These are phyloP conservation scores for Triangularia setosa DNA, from an alignment of 2,329 filamentous ascomycete genomes.

Conservation along the genomic window DNA sequence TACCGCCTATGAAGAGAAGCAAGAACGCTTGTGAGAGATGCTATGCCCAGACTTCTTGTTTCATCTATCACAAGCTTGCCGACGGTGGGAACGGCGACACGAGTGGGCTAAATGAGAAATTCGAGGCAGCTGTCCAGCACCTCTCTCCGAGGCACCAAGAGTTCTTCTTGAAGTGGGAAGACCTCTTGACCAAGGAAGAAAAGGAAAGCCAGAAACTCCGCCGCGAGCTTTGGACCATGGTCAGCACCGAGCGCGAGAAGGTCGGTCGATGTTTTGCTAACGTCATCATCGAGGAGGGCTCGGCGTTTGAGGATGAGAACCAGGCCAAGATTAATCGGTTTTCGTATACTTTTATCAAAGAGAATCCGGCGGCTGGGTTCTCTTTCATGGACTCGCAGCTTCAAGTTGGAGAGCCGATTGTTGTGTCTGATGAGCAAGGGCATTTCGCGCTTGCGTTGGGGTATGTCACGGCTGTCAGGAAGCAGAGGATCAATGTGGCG, in stretches of 20 bases:
- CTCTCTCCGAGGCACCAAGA: constrained; percentile 69
- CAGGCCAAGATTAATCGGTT: constrained; percentile 87
- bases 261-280: constrained; percentile 86
- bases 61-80: constrained; percentile 86
- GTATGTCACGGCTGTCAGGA: constrained; percentile 75
- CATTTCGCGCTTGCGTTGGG: constrained; percentile 94
- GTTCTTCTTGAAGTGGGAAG: constrained; percentile 95
- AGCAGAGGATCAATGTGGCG: constrained; percentile 74
- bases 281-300: constrained; percentile 76
- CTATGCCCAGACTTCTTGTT: constrained; percentile 87
- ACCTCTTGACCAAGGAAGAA: constrained; percentile 89
- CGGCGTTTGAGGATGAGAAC: constrained; percentile 63
- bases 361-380: constrained; percentile 56
- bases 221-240: constrained; percentile 93
- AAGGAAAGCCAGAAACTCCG: constrained; percentile 82
- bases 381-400: constrained; percentile 92
- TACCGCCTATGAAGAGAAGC: constrained; percentile 83
- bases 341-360: constrained; percentile 79
- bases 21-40: constrained; percentile 79
- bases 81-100: constrained; percentile 79
- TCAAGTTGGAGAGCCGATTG: constrained; percentile 80
- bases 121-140: constrained; percentile 74
- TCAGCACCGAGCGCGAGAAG: constrained; percentile 82
- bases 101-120: constrained; percentile 76
- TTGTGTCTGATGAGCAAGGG: constrained; percentile 92